These are phyloP conservation scores for Suillus lakei DNA, from an alignment of 768 basidiomycete genomes.

Conservation along the genomic window DNA sequence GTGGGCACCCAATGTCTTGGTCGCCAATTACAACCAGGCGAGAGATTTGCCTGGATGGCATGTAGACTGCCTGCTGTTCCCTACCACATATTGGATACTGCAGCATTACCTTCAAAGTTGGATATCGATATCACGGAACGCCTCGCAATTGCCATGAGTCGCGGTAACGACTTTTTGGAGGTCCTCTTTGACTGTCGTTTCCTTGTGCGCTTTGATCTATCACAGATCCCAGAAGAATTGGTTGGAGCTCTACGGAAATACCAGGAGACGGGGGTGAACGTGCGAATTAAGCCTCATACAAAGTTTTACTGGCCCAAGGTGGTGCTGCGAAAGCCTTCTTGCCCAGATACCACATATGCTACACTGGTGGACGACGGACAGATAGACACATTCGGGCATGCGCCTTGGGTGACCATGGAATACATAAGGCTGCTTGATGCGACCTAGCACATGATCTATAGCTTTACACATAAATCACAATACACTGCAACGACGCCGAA, in stretches of 20 bases:
- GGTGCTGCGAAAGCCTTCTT: conserved; percentile 29
- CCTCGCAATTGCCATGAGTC: conserved; percentile 18
- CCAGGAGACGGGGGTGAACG: conserved; percentile 26
- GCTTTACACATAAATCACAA: neutral
- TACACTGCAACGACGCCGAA: neutral
- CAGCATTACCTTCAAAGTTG: conserved; percentile 32
- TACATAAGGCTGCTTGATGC: conserved; percentile 48
- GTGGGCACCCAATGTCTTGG: conserved; percentile 23
- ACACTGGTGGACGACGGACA: conserved; percentile 16
- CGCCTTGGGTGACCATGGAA: conserved; percentile 48
- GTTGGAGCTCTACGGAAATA: conserved; percentile 28
- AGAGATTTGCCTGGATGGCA: conserved; percentile 62
- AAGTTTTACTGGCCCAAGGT: conserved; percentile 57
- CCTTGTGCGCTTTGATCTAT: conserved; percentile 50
- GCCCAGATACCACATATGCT: conserved; percentile 29
- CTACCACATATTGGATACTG: conserved; percentile 33
- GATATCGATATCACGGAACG: conserved; percentile 48
- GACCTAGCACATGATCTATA: conserved; percentile 8
- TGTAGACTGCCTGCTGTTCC: conserved; percentile 56
- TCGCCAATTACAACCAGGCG: conserved; percentile 17
- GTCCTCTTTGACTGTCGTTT: conserved; percentile 73
- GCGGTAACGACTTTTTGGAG: conserved; percentile 32
- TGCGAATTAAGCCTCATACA: conserved; percentile 42
- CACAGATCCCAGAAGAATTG: conserved; percentile 46
- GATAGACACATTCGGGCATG: conserved; percentile 14